Conservation (phyloP, 257 asterid genomes). For the Capsicum baccatum region DNA sequence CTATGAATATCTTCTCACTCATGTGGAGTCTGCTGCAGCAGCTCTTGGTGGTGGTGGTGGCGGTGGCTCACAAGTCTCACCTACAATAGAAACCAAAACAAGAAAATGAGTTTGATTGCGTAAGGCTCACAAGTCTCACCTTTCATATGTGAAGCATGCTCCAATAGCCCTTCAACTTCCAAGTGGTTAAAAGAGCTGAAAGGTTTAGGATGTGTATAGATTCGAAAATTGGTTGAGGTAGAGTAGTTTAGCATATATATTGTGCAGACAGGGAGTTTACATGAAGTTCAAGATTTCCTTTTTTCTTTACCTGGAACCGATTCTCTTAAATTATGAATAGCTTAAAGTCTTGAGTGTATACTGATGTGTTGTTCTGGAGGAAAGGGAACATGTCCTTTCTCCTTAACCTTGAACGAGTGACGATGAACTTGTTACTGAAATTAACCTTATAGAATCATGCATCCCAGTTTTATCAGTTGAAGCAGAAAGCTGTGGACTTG, state of each 20-base stretch:
- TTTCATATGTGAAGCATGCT: constrained; percentile 24
- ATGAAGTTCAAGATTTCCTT: constrained; percentile 21
- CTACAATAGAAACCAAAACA: constrained; percentile 49
- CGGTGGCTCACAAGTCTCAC: constrained; percentile 58
- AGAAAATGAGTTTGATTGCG: constrained; percentile 50
- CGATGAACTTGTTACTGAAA: not conserved
- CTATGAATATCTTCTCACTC: constrained; percentile 93
- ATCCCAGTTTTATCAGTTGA: not conserved
- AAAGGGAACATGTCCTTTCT: constrained; percentile 20
- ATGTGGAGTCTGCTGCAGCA: constrained; percentile 95
- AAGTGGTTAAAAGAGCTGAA: constrained; percentile 40
- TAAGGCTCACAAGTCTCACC: not conserved
- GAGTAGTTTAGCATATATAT: constrained; percentile 25
- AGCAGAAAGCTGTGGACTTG: not conserved
- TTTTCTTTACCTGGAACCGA: not conserved
- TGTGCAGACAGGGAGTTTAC: constrained; percentile 29
- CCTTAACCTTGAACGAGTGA: not conserved
- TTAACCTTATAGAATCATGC: constrained; percentile 11
- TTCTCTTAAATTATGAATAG: constrained; percentile 23
- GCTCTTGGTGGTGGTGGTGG: constrained; percentile 90
- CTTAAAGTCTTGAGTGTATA: not conserved
- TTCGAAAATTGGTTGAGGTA: constrained; percentile 31
- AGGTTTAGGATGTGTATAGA: constrained; percentile 37
- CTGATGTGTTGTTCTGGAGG: constrained; percentile 26
- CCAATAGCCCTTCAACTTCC: constrained; percentile 27